These are phyloP conservation scores for Anthoceros angustus DNA, from an alignment of 225 moss, liverwort and hornwort genomes.

Conservation along the genomic window DNA sequence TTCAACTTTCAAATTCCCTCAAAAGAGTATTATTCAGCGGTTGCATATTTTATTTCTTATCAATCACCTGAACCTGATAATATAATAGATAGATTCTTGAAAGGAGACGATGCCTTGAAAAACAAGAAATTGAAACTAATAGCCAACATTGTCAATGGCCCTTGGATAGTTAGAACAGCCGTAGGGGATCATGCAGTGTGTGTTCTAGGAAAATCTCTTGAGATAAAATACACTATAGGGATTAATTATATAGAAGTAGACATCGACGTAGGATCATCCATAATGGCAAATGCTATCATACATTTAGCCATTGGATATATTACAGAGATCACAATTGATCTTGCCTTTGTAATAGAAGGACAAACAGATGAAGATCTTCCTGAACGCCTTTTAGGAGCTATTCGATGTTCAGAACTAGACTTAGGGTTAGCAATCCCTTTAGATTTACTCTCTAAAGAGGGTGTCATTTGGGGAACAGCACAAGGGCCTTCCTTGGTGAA, in stretches of 20 bases:
- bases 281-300: constrained; percentile 74
- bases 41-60: constrained; percentile 46
- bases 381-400: constrained; percentile 50
- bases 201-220: constrained; percentile 71
- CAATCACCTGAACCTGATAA: constrained; percentile 35
- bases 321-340: constrained; percentile 51
- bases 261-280: constrained; percentile 79
- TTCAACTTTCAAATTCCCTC: constrained; percentile 73
- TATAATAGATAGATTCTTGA: constrained; percentile 44
- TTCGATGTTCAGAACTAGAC: constrained; percentile 47
- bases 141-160: constrained; percentile 67
- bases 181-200: constrained; percentile 83
- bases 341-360: constrained; percentile 73
- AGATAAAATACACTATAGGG: constrained; percentile 55
- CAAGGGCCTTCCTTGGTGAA: not conserved
- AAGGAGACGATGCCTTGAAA: constrained; percentile 56
- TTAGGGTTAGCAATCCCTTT: constrained; percentile 38
- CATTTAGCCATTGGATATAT: constrained; percentile 64
- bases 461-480: not conserved
- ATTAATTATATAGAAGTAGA: constrained; percentile 69
- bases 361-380: constrained; percentile 68
- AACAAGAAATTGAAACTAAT: constrained; percentile 72
- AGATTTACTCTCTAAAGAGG: constrained; percentile 26
- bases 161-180: constrained; percentile 84
- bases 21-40: constrained; percentile 46